Base-by-base conservation (phyloP, 257 asterid genomes). In the Nemophila menziesii region DNA sequence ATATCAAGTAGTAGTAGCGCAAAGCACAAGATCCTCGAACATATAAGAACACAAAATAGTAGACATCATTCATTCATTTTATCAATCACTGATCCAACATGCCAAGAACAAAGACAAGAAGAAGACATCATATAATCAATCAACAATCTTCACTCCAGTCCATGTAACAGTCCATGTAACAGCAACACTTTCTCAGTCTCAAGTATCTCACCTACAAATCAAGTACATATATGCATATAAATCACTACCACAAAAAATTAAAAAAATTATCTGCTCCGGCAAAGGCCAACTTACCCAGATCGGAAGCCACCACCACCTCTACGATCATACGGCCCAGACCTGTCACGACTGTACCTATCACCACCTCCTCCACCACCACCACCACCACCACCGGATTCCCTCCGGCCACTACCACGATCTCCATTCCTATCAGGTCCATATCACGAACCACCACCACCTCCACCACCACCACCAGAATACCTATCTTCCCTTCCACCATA, bases 241-340 rank as follows among this genome's bases (percentile, higher is more conserved):
- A 43, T 59, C 47, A 66, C 58, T 33, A 34, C 37, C 15, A 20
- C 16, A 24, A 48, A n/a, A n/a, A n/a, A n/a, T n/a, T 18, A 10
- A 40, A 20, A 22, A 18, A n/a, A n/a, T n/a, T 22, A 48, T 39
- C 43, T 48, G 26, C 4, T 14, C 33, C 50, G n/a, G n/a, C n/a
- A n/a, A n/a, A 18, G 61, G 15, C 37, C 16, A 23, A 33, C 46
- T 48, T 58, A 68, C 50, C 71, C 53, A 33, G 62, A 69, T 40
- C 82, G 64, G 39, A 51, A 82, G 26, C 78, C 72, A 18, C 86
- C 83, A 44, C 69, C 21, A 33, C 74, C 66, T 34, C 82, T 76
- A 24, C 93, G 96, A 51, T 84, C 96, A 64, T 90, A 81, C 15
- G 98, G 98, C 10, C 98, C 94, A 34, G 96, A 81, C 13, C 92